These are phyloP conservation scores for Suhomyces emberorum DNA, from an alignment of 805 yeast genomes.

Conservation along the genomic window DNA sequence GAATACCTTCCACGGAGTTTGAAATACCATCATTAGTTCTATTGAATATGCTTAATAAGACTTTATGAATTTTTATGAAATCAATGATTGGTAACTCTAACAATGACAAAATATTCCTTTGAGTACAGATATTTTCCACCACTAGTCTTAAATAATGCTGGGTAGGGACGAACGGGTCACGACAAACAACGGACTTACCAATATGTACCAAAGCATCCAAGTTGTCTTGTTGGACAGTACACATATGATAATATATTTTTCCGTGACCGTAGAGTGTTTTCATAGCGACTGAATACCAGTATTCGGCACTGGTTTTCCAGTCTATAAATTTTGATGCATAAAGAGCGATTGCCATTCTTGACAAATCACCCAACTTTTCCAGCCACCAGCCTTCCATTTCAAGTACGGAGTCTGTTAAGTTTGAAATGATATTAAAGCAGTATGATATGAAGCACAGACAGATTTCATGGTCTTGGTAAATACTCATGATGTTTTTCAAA, in stretches of 20 bases:
- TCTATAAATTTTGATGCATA: constrained; percentile 78
- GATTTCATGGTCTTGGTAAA: constrained; percentile 74
- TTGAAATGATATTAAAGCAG: constrained; percentile 60
- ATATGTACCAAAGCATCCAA: constrained; percentile 76
- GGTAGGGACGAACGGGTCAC: constrained; percentile 83
- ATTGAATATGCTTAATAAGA: constrained; percentile 50
- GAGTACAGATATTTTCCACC: constrained; percentile 74
- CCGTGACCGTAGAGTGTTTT: constrained; percentile 79
- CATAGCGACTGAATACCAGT: constrained; percentile 78
- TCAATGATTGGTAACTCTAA: constrained; percentile 58
- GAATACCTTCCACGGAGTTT: constrained; percentile 24
- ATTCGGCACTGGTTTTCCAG: constrained; percentile 80
- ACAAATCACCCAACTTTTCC: constrained; percentile 80
- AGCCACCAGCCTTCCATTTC: constrained; percentile 76
- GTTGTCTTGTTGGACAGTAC: constrained; percentile 77
- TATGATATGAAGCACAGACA: constrained; percentile 72
- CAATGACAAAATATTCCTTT: constrained; percentile 55
- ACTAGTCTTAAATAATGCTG: constrained; percentile 73
- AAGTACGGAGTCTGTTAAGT: constrained; percentile 50
- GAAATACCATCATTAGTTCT: constrained; percentile 9
- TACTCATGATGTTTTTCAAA: constrained; percentile 66
- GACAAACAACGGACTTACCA: constrained; percentile 74
- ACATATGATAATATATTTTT: constrained; percentile 80
- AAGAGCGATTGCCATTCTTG: constrained; percentile 84
- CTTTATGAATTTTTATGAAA: constrained; percentile 65